A percentile compares a stretch with the other conserved stretches of the same genome.
These are phyloP conservation scores for Sugiyamaella valdiviana DNA, from an alignment of 805 yeast genomes.

Conservation along the genomic window DNA sequence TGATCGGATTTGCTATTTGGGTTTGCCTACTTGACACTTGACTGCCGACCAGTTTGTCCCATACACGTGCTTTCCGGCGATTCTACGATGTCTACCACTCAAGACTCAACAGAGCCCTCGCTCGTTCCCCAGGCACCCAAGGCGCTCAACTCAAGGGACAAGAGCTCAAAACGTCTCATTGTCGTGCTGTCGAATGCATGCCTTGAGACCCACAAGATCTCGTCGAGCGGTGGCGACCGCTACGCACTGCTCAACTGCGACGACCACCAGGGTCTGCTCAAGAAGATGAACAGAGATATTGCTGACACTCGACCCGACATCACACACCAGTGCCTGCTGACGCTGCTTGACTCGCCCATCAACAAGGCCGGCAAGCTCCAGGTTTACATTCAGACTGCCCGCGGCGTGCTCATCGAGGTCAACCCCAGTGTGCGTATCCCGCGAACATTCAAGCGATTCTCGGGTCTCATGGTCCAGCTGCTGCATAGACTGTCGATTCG, in stretches of 20 bases:
- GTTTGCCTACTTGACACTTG: too few species aligned
- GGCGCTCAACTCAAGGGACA: conserved; percentile 76
- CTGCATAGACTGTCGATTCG: conserved; percentile 88
- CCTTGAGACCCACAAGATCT: conserved; percentile 86
- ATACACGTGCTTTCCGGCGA: too few species aligned
- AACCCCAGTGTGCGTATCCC: conserved; percentile 97
- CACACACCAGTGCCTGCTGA: conserved; percentile 93
- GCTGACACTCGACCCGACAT: conserved; percentile 99
- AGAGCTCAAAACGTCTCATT: conserved; percentile 74
- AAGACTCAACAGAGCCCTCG: conserved; percentile 43
- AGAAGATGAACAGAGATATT: conserved; percentile 95
- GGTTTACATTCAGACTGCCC: conserved; percentile 92
- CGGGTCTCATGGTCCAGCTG: conserved; percentile 96
- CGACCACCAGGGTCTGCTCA: conserved; percentile 92
- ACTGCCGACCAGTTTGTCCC: too few species aligned
- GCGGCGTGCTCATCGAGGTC: conserved; percentile 91
- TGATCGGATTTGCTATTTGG: too few species aligned
- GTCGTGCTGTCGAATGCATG: conserved; percentile 97
- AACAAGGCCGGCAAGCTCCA: conserved; percentile 96
- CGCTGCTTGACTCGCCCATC: conserved; percentile 93
- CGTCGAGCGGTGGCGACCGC: conserved; percentile 81
- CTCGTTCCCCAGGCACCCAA: conserved; percentile 86
- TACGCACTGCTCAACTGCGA: conserved; percentile 93
- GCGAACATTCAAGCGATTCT: conserved; percentile 94
- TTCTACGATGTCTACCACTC: conserved; percentile 2